A percentile compares a stretch with the other conserved stretches of the same genome.
phyloP scores from a whole-genome alignment of 768 basidiomycete genomes.

The Termitomyces sp. region DNA sequence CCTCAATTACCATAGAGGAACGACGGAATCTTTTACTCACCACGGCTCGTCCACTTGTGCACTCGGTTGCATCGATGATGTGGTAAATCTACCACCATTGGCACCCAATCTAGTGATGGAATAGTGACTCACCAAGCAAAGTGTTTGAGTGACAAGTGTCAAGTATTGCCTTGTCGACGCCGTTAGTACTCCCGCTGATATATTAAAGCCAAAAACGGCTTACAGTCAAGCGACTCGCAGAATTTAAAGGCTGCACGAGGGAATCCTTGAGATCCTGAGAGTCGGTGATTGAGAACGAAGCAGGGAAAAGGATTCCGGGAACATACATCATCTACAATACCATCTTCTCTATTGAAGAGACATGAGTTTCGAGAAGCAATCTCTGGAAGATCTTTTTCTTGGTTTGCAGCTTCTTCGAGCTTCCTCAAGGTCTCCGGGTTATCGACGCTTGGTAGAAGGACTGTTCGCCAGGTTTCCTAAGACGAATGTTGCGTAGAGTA shows the following conservation, averaged over 20 bases:
- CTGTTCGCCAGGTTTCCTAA: background rate
- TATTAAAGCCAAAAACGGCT: background rate
- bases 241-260: background rate
- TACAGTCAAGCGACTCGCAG: background rate
- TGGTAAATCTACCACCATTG: background rate
- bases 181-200: background rate
- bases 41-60: background rate
- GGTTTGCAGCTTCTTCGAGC: background rate
- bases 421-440: background rate
- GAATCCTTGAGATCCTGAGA: background rate
- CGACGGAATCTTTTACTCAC: background rate
- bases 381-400: background rate
- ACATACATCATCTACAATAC: background rate
- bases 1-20: too few relatives aligned
- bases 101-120: background rate
- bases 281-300: background rate
- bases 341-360: background rate
- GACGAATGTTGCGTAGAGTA: too few relatives aligned
- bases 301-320: background rate
- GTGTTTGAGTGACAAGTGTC: background rate
- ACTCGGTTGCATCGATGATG: constrained; percentile 1
- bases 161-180: background rate
- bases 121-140: background rate
- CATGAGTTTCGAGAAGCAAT: too few relatives aligned
- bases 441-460: background rate